Conservation (phyloP, 2,329 filamentous ascomycete genomes). For the Orbilia blumenaviensis region DNA sequence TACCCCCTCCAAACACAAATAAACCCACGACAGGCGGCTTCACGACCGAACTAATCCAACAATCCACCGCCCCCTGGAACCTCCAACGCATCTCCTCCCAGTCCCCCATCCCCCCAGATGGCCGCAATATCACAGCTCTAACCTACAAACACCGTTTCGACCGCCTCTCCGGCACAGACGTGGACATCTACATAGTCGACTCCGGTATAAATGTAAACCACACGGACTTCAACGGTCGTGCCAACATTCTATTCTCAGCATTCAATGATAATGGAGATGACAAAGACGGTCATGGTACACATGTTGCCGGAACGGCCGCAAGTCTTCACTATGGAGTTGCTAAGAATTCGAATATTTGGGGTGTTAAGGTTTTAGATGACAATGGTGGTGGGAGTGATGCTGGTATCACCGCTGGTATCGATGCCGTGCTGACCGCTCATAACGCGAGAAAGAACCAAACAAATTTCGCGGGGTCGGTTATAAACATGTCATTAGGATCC, state of each 20-base stretch:
- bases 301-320: constrained; percentile 56
- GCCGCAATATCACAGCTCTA: constrained; percentile 58
- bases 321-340: constrained; percentile 62
- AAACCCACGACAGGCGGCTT: neutral
- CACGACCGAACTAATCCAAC: neutral
- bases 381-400: constrained; percentile 60
- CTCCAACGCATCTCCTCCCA: constrained; percentile 59
- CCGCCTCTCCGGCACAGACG: constrained; percentile 60
- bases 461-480: constrained; percentile 61
- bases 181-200: constrained; percentile 65
- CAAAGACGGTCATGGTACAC: constrained; percentile 64
- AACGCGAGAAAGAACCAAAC: constrained; percentile 61
- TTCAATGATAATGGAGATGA: constrained; percentile 63
- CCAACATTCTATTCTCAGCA: constrained; percentile 55
- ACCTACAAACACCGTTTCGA: constrained; percentile 61
- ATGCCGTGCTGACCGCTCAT: constrained; percentile 63
- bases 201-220: constrained; percentile 61
- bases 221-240: constrained; percentile 57
- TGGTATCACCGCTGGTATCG: constrained; percentile 60
- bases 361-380: constrained; percentile 63
- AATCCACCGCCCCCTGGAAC: constrained; percentile 56
- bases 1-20: neutral
- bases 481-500: constrained; percentile 69
- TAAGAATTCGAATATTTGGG: constrained; percentile 63
- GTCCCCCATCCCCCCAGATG: constrained; percentile 56